Evolutionary conservation across 1,139 yeast species (phyloP), one percentile per base, ranked within the genome.

Genomic region (Scheffersomyces lignicola): DNA sequence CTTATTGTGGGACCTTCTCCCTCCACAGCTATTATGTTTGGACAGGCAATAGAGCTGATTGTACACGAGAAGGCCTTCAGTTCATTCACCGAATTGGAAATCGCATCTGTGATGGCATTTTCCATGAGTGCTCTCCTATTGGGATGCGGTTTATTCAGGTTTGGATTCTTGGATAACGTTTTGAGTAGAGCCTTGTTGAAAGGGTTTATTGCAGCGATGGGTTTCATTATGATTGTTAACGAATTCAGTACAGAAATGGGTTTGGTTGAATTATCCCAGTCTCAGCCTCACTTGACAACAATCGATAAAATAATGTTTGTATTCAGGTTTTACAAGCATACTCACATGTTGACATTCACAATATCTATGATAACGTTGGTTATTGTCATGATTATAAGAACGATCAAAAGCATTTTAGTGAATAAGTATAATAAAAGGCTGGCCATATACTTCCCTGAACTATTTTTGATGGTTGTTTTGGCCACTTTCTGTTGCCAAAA

Each of bases 161-260:
- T 58, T 24, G 68, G 68, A 1, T 62, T 59, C 39, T 44, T 62
- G 32, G 65, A 59, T 40, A 60, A 52, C 32, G 58, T 62, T 11
- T 48, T 62, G 29, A 56, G 62, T 20, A 45, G 67, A 22, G 58
- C 67, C 1, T 42, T 62, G 12, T 43, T 62, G 9, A 62, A 61
- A 36, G 68, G 68, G 1, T 62, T 62, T 29, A 44, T 62, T 12
- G 66, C 62, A 2, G 67, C 67, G 12, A 59, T 62, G 62, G 68
- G 67, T 5, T 39, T 58, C 8, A 57, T 62, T 22, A 62, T 62
- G 66, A 60, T 62, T 21, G 45, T 56, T 11, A 60, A 54, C 38
- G 64, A 62, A 40, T 39, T 62, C 6, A 49, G 54, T 15, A 49
- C 56, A 5, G 65, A 62, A 40, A 36, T 58, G 53, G 67, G 67